These are phyloP conservation scores for Thermochaetoides thermophila DNA, from an alignment of 495 filamentous ascomycete genomes.

Conservation along the genomic window DNA sequence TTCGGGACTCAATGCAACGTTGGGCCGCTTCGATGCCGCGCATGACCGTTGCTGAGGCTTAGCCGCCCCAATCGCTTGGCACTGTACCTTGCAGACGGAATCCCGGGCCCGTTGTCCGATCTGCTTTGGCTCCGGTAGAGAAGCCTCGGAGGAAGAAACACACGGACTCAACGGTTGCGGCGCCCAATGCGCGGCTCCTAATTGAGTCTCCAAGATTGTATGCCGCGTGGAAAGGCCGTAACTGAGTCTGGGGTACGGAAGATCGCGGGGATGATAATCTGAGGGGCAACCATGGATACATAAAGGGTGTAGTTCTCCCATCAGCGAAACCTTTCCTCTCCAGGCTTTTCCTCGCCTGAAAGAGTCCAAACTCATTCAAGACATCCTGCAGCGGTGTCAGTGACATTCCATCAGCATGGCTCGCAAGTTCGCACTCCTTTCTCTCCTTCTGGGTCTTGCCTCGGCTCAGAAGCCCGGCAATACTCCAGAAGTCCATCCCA, in stretches of 20 bases:
- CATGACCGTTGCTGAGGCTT: neutral
- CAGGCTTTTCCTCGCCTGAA: neutral
- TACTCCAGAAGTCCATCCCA: constrained; percentile 32
- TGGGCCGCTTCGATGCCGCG: too few species aligned
- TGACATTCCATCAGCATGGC: too few species aligned
- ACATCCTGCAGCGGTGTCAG: too few species aligned
- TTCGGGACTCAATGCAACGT: too few species aligned
- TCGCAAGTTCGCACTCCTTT: constrained; percentile 6
- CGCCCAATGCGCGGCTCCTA: constrained; percentile 1
- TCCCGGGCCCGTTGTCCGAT: constrained; percentile 3
- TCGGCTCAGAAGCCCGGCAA: constrained; percentile 13
- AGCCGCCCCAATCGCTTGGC: neutral
- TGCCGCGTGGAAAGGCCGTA: too few species aligned
- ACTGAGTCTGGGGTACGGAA: too few species aligned
- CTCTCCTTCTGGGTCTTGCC: constrained; percentile 9
- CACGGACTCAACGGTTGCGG: neutral
- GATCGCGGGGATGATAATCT: too few species aligned
- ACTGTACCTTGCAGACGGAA: constrained; percentile 5
- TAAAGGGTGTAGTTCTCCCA: too few species aligned
- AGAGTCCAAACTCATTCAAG: neutral
- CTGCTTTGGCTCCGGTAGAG: too few species aligned
- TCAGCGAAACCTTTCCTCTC: too few species aligned
- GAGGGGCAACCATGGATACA: too few species aligned
- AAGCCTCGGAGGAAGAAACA: neutral
- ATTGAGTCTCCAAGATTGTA: too few species aligned